phyloP scores from a whole-genome alignment of 192 early-diverging fungal species.

The Podila verticillata region DNA sequence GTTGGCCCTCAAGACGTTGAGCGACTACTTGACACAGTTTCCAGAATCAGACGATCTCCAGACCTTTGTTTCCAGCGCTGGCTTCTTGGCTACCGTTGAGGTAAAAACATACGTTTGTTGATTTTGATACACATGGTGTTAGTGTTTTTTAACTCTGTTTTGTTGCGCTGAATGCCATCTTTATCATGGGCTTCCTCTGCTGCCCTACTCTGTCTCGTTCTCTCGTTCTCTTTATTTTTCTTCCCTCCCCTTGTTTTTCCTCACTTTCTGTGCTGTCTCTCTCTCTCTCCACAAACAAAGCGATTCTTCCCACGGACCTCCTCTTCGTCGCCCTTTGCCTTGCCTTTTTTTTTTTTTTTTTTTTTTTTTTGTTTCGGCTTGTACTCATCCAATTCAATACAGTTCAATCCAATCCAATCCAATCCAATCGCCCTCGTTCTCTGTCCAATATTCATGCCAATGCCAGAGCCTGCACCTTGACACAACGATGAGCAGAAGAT shows the following conservation, averaged over 20 bases:
- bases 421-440: too few relatives aligned
- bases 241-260: background rate
- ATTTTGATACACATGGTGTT: background rate
- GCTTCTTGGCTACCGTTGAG: slow-evolving; percentile 53
- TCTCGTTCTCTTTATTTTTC: background rate
- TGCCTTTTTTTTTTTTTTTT: too few relatives aligned
- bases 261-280: background rate
- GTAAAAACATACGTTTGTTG: too few relatives aligned
- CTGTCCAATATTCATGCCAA: too few relatives aligned
- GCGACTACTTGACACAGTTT: slow-evolving; percentile 57
- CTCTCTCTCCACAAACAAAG: background rate
- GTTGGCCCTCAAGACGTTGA: slow-evolving; percentile 54
- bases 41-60: slow-evolving; percentile 56
- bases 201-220: too few relatives aligned
- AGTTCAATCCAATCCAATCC: too few relatives aligned
- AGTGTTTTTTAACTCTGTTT: background rate
- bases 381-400: background rate
- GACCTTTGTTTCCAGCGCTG: slow-evolving; percentile 48
- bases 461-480: too few relatives aligned
- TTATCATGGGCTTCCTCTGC: background rate
- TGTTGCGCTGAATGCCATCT: background rate
- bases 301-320: slow-evolving; percentile 3
- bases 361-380: background rate
- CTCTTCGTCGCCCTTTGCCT: background rate
- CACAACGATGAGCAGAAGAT: too few relatives aligned